Percentiles rank a stretch among this genome's conserved stretches.
Conservation (phyloP, 495 filamentous ascomycete species). For the Terfezia boudieri region DNA sequence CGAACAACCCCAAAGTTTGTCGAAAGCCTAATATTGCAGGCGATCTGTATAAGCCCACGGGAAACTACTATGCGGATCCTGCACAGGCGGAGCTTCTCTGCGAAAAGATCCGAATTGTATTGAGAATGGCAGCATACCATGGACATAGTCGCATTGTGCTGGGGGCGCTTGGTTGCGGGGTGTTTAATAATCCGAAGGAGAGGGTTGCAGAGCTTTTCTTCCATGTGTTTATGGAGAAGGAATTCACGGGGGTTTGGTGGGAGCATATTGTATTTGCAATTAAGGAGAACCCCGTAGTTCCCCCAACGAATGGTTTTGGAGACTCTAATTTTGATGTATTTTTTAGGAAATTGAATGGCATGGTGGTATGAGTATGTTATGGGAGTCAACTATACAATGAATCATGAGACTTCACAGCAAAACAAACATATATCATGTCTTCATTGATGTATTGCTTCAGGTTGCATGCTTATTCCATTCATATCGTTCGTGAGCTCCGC, state of each 20-base stretch:
- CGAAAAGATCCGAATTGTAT: constrained; percentile 34
- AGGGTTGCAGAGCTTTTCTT: constrained; percentile 34
- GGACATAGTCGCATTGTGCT: constrained; percentile 35
- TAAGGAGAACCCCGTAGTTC: not conserved
- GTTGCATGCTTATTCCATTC: no score
- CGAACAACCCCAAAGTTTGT: constrained; percentile 20
- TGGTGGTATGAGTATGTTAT: no score
- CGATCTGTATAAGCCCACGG: not conserved
- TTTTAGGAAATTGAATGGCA: no score
- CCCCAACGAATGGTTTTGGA: not conserved
- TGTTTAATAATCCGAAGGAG: constrained; percentile 33
- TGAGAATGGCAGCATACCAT: constrained; percentile 31
- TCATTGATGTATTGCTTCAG: no score
- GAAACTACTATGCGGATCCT: constrained; percentile 12
- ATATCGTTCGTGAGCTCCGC: no score
- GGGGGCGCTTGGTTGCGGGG: constrained; percentile 43
- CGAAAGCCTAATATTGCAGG: constrained; percentile 5
- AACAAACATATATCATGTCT: no score
- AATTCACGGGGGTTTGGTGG: constrained; percentile 40
- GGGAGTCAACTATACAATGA: no score
- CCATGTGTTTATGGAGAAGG: constrained; percentile 33
- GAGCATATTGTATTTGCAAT: constrained; percentile 32
- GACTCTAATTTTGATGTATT: not conserved
- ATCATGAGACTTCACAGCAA: no score
- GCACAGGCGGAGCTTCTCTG: constrained; percentile 27